Evolutionary conservation across 1,139 yeast species (phyloP).

Genomic region (Saccharomyces uvarum): DNA sequence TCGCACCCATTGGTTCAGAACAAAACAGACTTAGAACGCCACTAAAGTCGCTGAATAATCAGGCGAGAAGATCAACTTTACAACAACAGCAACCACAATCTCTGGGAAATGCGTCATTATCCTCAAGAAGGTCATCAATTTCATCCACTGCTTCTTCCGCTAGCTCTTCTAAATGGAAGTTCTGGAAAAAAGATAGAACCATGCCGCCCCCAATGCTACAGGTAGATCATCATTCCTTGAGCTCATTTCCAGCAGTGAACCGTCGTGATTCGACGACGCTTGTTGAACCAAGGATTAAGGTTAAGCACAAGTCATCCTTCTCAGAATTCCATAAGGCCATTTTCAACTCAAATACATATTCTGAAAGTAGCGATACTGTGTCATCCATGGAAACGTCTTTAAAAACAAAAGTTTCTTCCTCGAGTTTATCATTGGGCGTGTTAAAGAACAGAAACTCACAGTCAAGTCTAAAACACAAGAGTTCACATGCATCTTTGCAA

Average conservation of each 20-base stretch:
- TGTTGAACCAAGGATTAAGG: background rate
- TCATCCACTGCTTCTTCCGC: constrained; percentile 2
- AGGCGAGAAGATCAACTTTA: constrained; percentile 1
- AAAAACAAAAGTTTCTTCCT: constrained; percentile 24
- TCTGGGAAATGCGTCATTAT: constrained; percentile 4
- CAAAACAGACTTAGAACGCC: background rate
- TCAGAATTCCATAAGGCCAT: constrained; percentile 21
- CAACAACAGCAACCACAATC: constrained; percentile 8
- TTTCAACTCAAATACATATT: constrained; percentile 4
- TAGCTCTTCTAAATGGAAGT: constrained; percentile 28
- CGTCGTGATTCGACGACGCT: background rate
- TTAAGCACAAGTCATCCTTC: constrained; percentile 10
- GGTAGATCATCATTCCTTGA: constrained; percentile 11
- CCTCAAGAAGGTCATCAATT: constrained; percentile 15
- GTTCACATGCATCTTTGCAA: constrained; percentile 30
- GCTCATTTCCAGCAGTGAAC: background rate
- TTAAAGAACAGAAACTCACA: constrained; percentile 26
- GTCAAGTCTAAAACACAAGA: constrained; percentile 25
- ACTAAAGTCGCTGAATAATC: background rate
- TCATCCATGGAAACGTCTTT: constrained; percentile 9
- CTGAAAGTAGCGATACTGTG: background rate
- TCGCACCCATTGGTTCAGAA: background rate
- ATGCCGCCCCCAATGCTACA: background rate
- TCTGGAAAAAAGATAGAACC: constrained; percentile 26
- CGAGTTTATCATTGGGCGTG: constrained; percentile 21